Evolutionary conservation across 2,329 filamentous ascomycete species (phyloP).

Genomic region (Paecilomyces sp.): DNA sequence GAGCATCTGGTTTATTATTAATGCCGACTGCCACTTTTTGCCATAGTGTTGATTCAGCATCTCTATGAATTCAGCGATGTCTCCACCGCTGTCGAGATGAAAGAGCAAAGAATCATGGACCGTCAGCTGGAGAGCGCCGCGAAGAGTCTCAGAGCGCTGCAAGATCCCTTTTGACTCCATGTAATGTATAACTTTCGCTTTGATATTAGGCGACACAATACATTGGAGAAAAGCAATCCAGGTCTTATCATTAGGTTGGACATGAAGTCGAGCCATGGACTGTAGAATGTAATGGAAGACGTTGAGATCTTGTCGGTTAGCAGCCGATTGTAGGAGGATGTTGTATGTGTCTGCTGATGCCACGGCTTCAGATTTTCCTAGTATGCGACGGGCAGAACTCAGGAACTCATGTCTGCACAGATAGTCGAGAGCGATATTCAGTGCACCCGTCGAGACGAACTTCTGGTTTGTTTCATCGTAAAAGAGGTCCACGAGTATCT

Average conservation of each 20-base stretch:
- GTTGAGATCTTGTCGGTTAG: slow-evolving; percentile 29
- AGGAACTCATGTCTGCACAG: slow-evolving; percentile 27
- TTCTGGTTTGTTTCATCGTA: slow-evolving; percentile 17
- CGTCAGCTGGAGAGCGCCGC: slow-evolving; percentile 20
- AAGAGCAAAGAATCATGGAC: slow-evolving; percentile 23
- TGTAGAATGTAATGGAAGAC: slow-evolving; percentile 31
- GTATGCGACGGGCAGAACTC: slow-evolving; percentile 22
- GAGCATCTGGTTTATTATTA: slow-evolving; percentile 32
- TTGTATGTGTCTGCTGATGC: slow-evolving; percentile 38
- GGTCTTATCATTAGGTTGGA: slow-evolving; percentile 34
- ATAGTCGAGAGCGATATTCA: slow-evolving; percentile 33
- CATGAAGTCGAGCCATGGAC: slow-evolving; percentile 29
- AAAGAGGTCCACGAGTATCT: slow-evolving; percentile 26
- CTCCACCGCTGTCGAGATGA: slow-evolving; percentile 25
- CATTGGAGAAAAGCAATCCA: slow-evolving; percentile 35
- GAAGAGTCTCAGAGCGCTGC: slow-evolving; percentile 14
- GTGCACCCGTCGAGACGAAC: slow-evolving; percentile 33
- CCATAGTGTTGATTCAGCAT: slow-evolving; percentile 30
- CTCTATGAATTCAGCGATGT: slow-evolving; percentile 29
- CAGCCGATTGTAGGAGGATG: slow-evolving; percentile 33
- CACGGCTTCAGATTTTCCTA: slow-evolving; percentile 27
- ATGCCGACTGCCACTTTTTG: slow-evolving; percentile 28
- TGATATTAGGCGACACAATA: slow-evolving; percentile 18
- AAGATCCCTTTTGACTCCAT: slow-evolving; percentile 27
- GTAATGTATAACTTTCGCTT: slow-evolving; percentile 19